Conservation (phyloP, 2,329 filamentous ascomycete species). For the Colletotrichum theobromicola region DNA sequence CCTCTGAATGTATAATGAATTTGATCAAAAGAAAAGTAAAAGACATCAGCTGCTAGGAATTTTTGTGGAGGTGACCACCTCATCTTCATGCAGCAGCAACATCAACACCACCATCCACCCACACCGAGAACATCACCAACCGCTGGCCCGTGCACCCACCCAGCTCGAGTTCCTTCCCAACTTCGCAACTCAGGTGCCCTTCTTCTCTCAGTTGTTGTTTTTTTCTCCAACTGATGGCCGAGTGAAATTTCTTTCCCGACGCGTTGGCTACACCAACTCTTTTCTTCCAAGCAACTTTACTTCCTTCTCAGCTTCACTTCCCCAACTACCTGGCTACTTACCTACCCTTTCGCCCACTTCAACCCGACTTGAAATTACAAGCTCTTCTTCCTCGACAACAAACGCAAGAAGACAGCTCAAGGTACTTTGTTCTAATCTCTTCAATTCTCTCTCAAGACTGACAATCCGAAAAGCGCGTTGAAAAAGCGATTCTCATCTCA, state of each 20-base stretch:
- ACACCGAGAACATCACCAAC: neutral
- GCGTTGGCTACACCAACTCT: neutral
- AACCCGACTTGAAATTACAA: neutral
- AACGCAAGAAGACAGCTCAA: neutral
- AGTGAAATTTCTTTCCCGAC: neutral
- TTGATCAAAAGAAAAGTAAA: too few relatives aligned
- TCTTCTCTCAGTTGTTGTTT: neutral
- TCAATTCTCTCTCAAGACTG: rapidly evolving
- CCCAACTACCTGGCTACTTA: neutral
- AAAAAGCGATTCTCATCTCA: neutral
- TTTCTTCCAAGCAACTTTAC: neutral
- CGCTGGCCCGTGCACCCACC: neutral
- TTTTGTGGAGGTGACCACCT: neutral
- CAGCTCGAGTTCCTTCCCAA: neutral
- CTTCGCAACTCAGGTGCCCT: neutral
- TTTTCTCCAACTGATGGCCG: neutral
- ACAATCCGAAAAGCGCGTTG: neutral
- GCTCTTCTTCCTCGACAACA: neutral
- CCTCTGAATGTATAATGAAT: too few relatives aligned
- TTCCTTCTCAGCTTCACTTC: neutral
- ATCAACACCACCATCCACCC: neutral
- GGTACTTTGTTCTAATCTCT: neutral
- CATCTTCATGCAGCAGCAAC: neutral
- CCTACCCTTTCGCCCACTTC: too few relatives aligned
- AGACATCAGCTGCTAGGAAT: neutral